Conservation (phyloP, 2,329 filamentous ascomycete genomes). For the Chaetomium sp. region DNA sequence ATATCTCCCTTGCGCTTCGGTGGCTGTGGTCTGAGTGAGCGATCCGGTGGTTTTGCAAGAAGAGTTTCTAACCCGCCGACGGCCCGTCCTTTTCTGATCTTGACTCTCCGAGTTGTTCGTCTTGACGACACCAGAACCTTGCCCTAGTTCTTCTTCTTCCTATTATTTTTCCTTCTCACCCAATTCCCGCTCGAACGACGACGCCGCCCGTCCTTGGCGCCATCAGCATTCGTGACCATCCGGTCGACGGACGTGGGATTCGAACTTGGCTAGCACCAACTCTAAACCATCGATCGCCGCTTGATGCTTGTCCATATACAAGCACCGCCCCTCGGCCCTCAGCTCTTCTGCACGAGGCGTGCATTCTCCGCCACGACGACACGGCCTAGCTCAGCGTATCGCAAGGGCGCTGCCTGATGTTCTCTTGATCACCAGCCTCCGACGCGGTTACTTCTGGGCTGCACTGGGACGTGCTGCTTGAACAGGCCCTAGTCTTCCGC, state of each 20-base stretch:
- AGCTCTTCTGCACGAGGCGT: too few relatives aligned
- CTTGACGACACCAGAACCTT: constrained; percentile 18
- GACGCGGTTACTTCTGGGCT: constrained; percentile 22
- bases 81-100: background rate
- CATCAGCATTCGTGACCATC: too few relatives aligned
- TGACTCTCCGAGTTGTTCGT: constrained; percentile 1
- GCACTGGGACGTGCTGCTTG: constrained; percentile 1
- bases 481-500: constrained; percentile 24
- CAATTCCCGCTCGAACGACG: background rate
- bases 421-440: constrained; percentile 31
- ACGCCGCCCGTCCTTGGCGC: too few relatives aligned
- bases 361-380: background rate
- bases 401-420: constrained; percentile 28
- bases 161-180: background rate
- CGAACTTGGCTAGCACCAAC: too few relatives aligned
- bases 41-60: background rate
- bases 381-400: background rate
- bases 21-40: background rate
- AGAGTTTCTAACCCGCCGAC: background rate
- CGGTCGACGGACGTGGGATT: too few relatives aligned
- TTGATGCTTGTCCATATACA: too few relatives aligned
- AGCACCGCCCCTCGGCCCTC: too few relatives aligned
- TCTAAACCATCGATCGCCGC: too few relatives aligned
- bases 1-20: background rate
- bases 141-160: constrained; percentile 2